Evolutionary conservation across 805 yeast species (phyloP).

Genomic region (Lachancea waltii): DNA sequence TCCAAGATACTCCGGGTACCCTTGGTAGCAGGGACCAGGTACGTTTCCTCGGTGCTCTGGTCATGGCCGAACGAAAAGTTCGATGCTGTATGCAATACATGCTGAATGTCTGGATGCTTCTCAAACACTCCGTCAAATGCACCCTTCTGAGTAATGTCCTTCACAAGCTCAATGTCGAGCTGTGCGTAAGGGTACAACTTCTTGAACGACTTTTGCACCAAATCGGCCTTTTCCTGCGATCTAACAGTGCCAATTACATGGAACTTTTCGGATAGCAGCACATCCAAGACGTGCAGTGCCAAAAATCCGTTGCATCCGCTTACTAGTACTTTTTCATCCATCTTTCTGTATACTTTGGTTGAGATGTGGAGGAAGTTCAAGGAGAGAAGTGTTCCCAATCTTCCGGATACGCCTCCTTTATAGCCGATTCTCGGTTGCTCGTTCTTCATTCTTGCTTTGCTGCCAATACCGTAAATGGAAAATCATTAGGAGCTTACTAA

Average conservation of each 20-base stretch:
- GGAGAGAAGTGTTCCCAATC: no score
- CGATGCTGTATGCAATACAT: slow-evolving; percentile 56
- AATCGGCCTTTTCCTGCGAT: slow-evolving; percentile 34
- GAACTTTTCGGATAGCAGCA: slow-evolving; percentile 35
- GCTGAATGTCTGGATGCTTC: slow-evolving; percentile 42
- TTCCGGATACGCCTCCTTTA: no score
- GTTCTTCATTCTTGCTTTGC: no score
- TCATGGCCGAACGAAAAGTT: slow-evolving; percentile 44
- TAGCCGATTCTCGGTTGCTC: no score
- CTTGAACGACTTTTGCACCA: slow-evolving; percentile 26
- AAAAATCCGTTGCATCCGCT: slow-evolving; percentile 49
- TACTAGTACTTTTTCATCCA: slow-evolving; percentile 31
- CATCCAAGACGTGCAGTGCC: slow-evolving; percentile 39
- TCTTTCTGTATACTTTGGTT: no score
- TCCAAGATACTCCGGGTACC: slow-evolving; percentile 49
- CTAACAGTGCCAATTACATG: slow-evolving; percentile 43
- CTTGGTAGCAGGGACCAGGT: slow-evolving; percentile 49
- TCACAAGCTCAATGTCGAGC: slow-evolving; percentile 40
- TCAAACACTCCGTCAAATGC: slow-evolving; percentile 43
- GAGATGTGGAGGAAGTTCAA: no score
- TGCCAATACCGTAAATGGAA: no score
- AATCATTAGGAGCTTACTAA: no score
- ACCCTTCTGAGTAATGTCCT: slow-evolving; percentile 40
- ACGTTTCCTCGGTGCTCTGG: slow-evolving; percentile 41
- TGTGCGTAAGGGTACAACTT: slow-evolving; percentile 29